Evolutionary conservation across 257 asterid genomes (phyloP), one percentile per base, ranked within the genome.

Genomic region (Penstemon barbatus): DNA sequence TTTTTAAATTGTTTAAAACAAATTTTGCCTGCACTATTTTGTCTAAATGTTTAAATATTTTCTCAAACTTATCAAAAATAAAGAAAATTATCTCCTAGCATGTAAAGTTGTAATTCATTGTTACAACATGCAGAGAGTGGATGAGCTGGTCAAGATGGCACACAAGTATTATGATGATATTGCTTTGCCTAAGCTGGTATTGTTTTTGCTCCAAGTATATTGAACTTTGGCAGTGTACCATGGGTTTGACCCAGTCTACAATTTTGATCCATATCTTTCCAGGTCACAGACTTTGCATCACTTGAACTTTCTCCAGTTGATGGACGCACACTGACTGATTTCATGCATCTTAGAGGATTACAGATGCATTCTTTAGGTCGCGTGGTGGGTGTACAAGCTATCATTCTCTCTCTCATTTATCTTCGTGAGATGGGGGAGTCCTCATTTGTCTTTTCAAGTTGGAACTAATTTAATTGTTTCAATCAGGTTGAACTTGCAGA

Each of bases 251-350:
- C 65, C 51, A 42, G 36, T 57, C 57, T 10, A 65, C 10, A 39
- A 63, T 55, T 62, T 36, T 79, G 64, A 69, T 78, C 61, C 49
- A 70, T 66, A 59, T 71, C 44, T 67, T 74, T 78, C 61, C 84
- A 94, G 99, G 98, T 91, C 61, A 77, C 99, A 53, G 99, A 94
- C 86, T 91, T 94, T 80, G 98, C 96, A 73, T 94, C 98, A 38
- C 95, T 94, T 61, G 99, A 94, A 75, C 99, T 94, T 72, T 94
- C 99, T 75, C 98, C 99, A 33, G 99, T 91, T 75, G 99, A 94
- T 81, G 99, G 99, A 33, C 92, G 97, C 57, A 94, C 97, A 2
- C 74, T 94, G 64, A 91, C 99, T 38, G 99, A 94, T 73, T 91
- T 94, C 91, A 94, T 94, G 99, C 99, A 94, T 81, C 89, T 91